Evolutionary conservation across 139 green algal species (phyloP).

Genomic region (Picochlorum sp.): DNA sequence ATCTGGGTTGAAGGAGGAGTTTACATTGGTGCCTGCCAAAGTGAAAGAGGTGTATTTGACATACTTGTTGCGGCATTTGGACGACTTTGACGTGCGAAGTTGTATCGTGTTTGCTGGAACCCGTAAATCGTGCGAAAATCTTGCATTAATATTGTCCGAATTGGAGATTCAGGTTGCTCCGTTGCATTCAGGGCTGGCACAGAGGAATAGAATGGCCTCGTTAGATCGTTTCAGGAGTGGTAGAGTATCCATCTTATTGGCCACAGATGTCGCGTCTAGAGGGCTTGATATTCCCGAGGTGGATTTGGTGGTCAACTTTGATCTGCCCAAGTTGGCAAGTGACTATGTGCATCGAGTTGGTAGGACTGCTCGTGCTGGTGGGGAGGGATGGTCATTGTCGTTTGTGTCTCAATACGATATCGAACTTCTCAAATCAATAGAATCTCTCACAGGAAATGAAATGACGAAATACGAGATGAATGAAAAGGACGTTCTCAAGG

Average conservation of each 20-base stretch:
- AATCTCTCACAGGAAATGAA: constrained; percentile 45
- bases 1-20: constrained; percentile 66
- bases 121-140: constrained; percentile 44
- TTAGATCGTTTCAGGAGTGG: constrained; percentile 66
- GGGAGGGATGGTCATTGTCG: constrained; percentile 71
- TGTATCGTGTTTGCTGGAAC: constrained; percentile 86
- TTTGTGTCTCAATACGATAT: constrained; percentile 85
- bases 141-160: constrained; percentile 64
- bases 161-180: constrained; percentile 52
- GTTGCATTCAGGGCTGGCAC: constrained; percentile 60
- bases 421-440: constrained; percentile 53
- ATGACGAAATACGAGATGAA: constrained; percentile 46
- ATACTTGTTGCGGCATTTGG: constrained; percentile 68
- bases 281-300: constrained; percentile 94
- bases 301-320: constrained; percentile 92
- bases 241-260: constrained; percentile 59
- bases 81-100: constrained; percentile 51
- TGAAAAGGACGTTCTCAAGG: constrained; percentile 71
- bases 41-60: constrained; percentile 96
- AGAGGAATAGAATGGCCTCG: constrained; percentile 65
- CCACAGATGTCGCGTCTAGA: constrained; percentile 83
- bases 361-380: constrained; percentile 74
- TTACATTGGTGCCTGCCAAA: constrained; percentile 88
- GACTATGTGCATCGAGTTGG: constrained; percentile 90
- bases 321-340: constrained; percentile 60